Evolutionary conservation across 2,329 filamentous ascomycete genomes (phyloP), one percentile per base, ranked within the genome.

Genomic region (Alternaria brassicicola): DNA sequence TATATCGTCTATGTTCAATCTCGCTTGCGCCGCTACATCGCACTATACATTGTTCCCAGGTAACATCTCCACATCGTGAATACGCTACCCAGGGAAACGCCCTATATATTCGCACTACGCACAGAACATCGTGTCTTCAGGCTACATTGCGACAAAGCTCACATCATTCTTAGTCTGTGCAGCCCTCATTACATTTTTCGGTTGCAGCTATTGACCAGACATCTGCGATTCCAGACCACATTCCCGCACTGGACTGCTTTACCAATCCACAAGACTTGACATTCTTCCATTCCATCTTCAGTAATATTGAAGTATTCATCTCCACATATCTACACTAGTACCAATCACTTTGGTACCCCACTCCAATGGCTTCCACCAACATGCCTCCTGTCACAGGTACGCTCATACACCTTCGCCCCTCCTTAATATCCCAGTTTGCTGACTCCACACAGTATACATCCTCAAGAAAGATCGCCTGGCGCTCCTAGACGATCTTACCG

Each of bases 41-140:
- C n/a, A n/a, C 6, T 31, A 6, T 6, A 13, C 26, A 31, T 8
- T 21, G 26, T 45, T 12, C 17, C 5, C 19, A 17, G 26, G 26
- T 2, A 6, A n/a, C 8, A n/a, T 19, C 2, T 12, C 26, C n/a
- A n/a, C 42, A 21, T 15, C 12, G 42, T 30, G 42, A 45, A 45
- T 3, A 21, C 4, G 1, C 28, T 1, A 17, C 8, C 26, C n/a
- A 31, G 26, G 17, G 6, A 10, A 45, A 13, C 26, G 31, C 42
- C 13, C 13, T 8, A 21, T 31, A 30, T 15, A 19, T 2, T 19
- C 2, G 2, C 25, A 13, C 4, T 17, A 17, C 15, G 33, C 33
- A 4, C n/a, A 9, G 0, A 0, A 9, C 33, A 17, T 36, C 5
- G 6, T 12, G n/a, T 36, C 0, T 17, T 9, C 0, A 36, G n/a